Evolutionary conservation across 768 basidiomycete genomes (phyloP), one percentile per base, ranked within the genome.

Genomic region (Trametes coccinea): DNA sequence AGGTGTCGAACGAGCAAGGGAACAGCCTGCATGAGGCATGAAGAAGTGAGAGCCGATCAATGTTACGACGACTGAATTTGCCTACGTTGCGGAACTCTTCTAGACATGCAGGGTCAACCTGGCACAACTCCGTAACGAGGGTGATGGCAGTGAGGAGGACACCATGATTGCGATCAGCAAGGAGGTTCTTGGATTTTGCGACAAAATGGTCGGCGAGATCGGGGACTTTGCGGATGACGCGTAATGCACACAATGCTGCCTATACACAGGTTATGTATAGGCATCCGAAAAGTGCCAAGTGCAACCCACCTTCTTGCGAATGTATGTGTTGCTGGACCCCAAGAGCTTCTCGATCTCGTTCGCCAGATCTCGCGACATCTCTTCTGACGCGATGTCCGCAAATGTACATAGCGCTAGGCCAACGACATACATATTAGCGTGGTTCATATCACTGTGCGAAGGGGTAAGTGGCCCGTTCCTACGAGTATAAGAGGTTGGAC

Each of bases 371-470:
- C 97, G 87, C 31, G 96, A 95, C 97, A 99, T 99, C 76, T 99
- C 97, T 75, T 99, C 97, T 17, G 95, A 97, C 9, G 97, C 94
- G 67, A 98, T 98, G 71, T 98, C 98, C 60, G 96, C 97, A 71
- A 99, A 98, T 0, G 97, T 98, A 70, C 95, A 98, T 39, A 99
- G 85, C 2, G 95, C 96, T 58, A 99, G 84, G 5, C 97, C 97
- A 29, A 98, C 97, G 3, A 92, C 93, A 74, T 98, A 98, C 93
- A 97, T 97, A 76, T 98, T 98, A 1, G 95, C 89, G 74, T 98
- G 95, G 75, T 98, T 98, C 93, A 99, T 93, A 77, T 99, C 97
- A 77, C 96, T 99, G 68, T 30, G 16, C 34, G 29, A 11, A 11
- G 41, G 55, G 13, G 14, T 22, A 13, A 59, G 66, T 8, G 72